Base-by-base conservation (phyloP, 805 yeast species). In the Cyberlindnera suaveolens region DNA sequence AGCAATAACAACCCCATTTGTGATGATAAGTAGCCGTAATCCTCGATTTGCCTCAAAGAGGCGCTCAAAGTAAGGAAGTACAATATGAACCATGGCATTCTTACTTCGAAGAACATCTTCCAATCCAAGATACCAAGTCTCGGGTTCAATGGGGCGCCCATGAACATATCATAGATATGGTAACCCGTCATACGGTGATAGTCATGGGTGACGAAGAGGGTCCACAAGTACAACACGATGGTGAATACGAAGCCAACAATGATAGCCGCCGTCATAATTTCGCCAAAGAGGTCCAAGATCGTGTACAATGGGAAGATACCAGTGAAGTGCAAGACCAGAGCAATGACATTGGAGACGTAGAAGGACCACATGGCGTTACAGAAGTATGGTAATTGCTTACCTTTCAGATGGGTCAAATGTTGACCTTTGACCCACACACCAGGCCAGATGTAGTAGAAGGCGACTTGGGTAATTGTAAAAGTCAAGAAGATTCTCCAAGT, bases 81-180 rank as follows among this genome's bases (percentile, higher is more conserved):
- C 39, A 93, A 67, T 13, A 89, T 86, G 69, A 81, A 93, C 99
- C 99, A 93, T 14, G 99, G 99, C 47, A 93, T 72, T 63, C 99
- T 80, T 36, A 93, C 97, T 67, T 93, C 99, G 62, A 89, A 91
- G 66, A 93, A 93, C 95, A 93, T 88, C 73, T 93, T 93, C 63
- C 88, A 71, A 66, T 93, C 99, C 56, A 91, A 74, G 54, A 82
- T 82, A 34, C 97, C 98, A 60, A 91, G 72, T 63, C 99, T 77
- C 50, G 99, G 99, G 66, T 93, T 93, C 62, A 93, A 77, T 34
- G 97, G 95, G 14, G 96, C 96, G 39, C 99, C 99, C 95, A 93
- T 82, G 70, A 93, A 93, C 58, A 88, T 72, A 65, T 93, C 99
- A 60, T 89, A 91, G 52, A 93, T 64, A 57, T 77, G 83, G 64